Base-by-base conservation (phyloP, 1,284 basidiomycete genomes). In the Pascua sp. region DNA sequence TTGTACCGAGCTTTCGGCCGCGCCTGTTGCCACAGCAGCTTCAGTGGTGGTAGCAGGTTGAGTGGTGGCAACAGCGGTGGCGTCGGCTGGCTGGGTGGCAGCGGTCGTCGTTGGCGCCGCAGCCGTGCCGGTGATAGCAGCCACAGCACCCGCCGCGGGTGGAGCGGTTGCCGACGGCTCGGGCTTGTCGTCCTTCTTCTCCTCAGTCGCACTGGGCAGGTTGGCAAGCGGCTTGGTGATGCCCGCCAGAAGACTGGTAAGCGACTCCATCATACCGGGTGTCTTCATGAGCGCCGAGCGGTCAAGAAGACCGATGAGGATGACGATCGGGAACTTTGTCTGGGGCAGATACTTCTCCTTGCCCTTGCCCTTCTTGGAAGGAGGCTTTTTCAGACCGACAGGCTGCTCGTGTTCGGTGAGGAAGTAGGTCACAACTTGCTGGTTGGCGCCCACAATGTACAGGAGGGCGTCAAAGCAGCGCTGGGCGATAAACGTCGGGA, bases 381-480 rank as follows among this genome's bases (percentile, higher is more conserved):
- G 77, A 8, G 80, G 76, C 65, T 86, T 85, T 62, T 85, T 85
- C 24, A 93, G 81, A 39, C 88, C 87, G 15, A 82, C 81, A 5
- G 89, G 86, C 37, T 92, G 79, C 66, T 97, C 94, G 67, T 96
- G 91, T 75, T 97, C 94, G 0, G 87, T 90, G 56, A 98, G 81
- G 85, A 98, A 97, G 81, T 93, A 97, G 17, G 91, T 77, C 1
- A 91, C 88, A 0, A 90, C 89, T 15, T 84, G 75, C 58, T 91
- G 86, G 74, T 95, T 96, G 24, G 86, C 81, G 55, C 81, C 84
- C 68, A 95, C 91, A 64, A 97, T 90, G 75, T 85, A 90, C 1
- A 85, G 85, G 59, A 98, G 79, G 2, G 89, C 89, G 71, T 97
- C 93, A 37, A 98, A 82, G 68, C 91, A 95, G 39, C 92, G 87